Conservation (phyloP, 345 rosid species). For the Acer saccharum region DNA sequence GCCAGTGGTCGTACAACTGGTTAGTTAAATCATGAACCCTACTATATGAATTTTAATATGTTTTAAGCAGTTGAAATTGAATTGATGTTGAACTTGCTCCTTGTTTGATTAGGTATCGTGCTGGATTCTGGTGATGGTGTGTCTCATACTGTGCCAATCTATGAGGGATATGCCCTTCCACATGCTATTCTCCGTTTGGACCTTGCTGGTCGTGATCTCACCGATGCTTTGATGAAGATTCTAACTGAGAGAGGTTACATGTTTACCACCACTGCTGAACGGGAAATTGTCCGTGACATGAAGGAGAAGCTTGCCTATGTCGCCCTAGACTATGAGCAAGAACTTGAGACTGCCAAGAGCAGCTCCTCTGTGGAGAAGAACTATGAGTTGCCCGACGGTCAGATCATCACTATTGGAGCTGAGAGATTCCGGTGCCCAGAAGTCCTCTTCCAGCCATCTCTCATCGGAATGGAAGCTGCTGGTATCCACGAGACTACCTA, state of each 20-base stretch:
- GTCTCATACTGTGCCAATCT: conserved; percentile 67
- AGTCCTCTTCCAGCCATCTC: conserved; percentile 66
- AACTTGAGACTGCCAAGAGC: conserved; percentile 63
- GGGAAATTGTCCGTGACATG: conserved; percentile 60
- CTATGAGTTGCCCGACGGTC: conserved; percentile 68
- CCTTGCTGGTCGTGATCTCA: conserved; percentile 69
- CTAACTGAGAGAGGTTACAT: conserved; percentile 68
- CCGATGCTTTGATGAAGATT: conserved; percentile 65
- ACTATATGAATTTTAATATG: background rate
- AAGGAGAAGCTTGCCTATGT: conserved; percentile 57
- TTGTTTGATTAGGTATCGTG: conserved; percentile 52
- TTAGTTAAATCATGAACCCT: conserved; percentile 1
- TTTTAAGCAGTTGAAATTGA: background rate
- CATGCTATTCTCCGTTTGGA: conserved; percentile 66
- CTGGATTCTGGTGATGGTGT: conserved; percentile 78
- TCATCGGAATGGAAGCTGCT: conserved; percentile 69
- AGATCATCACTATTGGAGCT: conserved; percentile 63
- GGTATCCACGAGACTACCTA: conserved; percentile 70
- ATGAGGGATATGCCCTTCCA: conserved; percentile 65
- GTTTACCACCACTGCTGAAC: conserved; percentile 68
- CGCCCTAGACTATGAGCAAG: conserved; percentile 63
- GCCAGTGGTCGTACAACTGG: conserved; percentile 77
- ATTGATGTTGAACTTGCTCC: background rate
- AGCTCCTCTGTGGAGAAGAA: conserved; percentile 66
- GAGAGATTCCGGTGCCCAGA: conserved; percentile 77